Percentiles rank a stretch among this genome's conserved stretches.
Evolutionary conservation across 2,329 filamentous ascomycete genomes (phyloP).

Genomic region (Trichoderma sp.): DNA sequence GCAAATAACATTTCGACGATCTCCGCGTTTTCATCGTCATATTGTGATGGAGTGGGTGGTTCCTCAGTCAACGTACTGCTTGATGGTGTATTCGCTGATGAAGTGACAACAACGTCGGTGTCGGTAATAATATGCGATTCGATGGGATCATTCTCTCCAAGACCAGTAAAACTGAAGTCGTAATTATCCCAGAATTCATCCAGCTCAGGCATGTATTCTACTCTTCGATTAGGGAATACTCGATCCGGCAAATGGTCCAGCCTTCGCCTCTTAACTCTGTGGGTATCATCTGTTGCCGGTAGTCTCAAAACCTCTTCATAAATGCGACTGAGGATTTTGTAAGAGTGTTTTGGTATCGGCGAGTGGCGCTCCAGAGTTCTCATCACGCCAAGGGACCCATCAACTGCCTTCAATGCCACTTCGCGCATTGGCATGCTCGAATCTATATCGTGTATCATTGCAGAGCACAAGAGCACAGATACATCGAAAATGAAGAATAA

Average conservation of each 20-base stretch:
- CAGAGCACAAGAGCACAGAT: slow-evolving; percentile 49
- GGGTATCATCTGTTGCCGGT: background rate
- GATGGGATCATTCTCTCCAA: background rate
- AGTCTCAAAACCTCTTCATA: slow-evolving; percentile 25
- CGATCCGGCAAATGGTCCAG: background rate
- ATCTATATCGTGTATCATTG: slow-evolving; percentile 49
- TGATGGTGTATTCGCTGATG: background rate
- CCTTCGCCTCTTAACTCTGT: background rate
- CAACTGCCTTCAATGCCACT: slow-evolving; percentile 41
- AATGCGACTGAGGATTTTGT: slow-evolving; percentile 34
- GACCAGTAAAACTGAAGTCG: background rate
- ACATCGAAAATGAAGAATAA: slow-evolving; percentile 53
- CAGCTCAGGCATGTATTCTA: background rate
- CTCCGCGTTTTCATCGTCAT: background rate
- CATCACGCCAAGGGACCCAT: slow-evolving; percentile 36
- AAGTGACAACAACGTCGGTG: background rate
- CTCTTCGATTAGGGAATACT: background rate
- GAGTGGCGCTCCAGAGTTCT: slow-evolving; percentile 31
- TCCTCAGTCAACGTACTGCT: no score
- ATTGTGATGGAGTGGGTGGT: background rate
- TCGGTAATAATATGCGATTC: background rate
- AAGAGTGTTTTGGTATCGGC: slow-evolving; percentile 34
- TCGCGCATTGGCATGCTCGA: slow-evolving; percentile 40
- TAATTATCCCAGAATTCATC: background rate
- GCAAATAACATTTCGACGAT: background rate